Percentiles rank a stretch among this genome's conserved stretches.
These are phyloP conservation scores for Aspergillus affinis DNA, from an alignment of 495 filamentous ascomycete species.

Conservation along the genomic window DNA sequence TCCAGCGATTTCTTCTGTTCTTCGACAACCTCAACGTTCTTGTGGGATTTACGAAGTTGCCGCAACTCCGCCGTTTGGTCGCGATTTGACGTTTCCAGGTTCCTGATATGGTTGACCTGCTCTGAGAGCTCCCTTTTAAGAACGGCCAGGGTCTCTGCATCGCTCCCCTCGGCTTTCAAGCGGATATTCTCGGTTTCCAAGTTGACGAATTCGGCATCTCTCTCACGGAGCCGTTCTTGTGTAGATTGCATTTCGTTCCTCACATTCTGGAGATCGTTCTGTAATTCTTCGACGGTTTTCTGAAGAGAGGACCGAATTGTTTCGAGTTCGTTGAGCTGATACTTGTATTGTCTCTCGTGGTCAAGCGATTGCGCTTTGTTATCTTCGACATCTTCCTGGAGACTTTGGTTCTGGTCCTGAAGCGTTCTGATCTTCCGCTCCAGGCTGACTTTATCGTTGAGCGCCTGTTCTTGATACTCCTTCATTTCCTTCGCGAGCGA, in stretches of 20 bases:
- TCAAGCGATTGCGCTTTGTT: constrained; percentile 66
- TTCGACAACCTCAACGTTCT: constrained; percentile 88
- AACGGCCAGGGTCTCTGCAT: constrained; percentile 76
- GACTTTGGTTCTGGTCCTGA: constrained; percentile 67
- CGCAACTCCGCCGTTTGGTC: constrained; percentile 80
- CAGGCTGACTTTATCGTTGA: constrained; percentile 64
- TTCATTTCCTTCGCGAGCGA: constrained; percentile 68
- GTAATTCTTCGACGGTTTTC: constrained; percentile 66
- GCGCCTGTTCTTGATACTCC: constrained; percentile 62
- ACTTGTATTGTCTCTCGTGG: constrained; percentile 67
- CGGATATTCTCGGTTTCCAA: constrained; percentile 81
- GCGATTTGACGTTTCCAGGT: constrained; percentile 74
- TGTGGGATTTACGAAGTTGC: constrained; percentile 72
- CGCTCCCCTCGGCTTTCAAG: constrained; percentile 79
- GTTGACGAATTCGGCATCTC: constrained; percentile 66
- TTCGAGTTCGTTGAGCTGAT: constrained; percentile 69
- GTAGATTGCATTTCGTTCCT: constrained; percentile 59
- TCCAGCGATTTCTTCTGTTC: constrained; percentile 90
- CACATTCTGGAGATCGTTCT: constrained; percentile 66
- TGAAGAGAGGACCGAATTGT: constrained; percentile 66
- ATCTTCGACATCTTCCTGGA: constrained; percentile 81
- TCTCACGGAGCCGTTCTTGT: constrained; percentile 65
- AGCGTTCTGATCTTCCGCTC: constrained; percentile 70
- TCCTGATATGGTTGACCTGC: constrained; percentile 85
- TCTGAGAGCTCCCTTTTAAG: constrained; percentile 85